These are phyloP conservation scores for Lomentospora prolificans DNA, from an alignment of 2,329 filamentous ascomycete species.

Conservation along the genomic window DNA sequence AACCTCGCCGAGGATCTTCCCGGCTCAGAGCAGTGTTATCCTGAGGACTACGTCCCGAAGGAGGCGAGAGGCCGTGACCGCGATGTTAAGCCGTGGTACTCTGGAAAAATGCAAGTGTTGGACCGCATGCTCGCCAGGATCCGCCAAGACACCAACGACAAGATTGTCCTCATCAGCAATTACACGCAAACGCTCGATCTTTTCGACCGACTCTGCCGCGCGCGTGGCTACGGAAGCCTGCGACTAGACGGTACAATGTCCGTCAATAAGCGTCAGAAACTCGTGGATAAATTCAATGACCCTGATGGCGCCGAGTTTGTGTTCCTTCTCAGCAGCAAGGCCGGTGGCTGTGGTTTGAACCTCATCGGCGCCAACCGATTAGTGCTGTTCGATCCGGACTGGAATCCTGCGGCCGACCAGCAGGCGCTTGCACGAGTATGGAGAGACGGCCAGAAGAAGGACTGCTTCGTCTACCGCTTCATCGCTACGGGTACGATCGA, in stretches of 20 bases:
- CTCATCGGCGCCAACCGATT: conserved; percentile 90
- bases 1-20: conserved; percentile 76
- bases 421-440: conserved; percentile 95
- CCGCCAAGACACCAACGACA: conserved; percentile 92
- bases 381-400: conserved; percentile 92
- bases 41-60: conserved; percentile 80
- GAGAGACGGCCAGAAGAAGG: conserved; percentile 98
- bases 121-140: conserved; percentile 96
- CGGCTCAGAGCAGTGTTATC: conserved; percentile 72
- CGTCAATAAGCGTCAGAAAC: conserved; percentile 90
- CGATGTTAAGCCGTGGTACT: conserved; percentile 91
- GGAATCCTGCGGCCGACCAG: conserved; percentile 96
- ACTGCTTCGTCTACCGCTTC: conserved; percentile 99
- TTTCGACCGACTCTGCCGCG: conserved; percentile 83
- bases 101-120: conserved; percentile 96
- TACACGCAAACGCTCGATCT: conserved; percentile 95
- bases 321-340: conserved; percentile 93
- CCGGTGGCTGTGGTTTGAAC: conserved; percentile 92
- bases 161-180: conserved; percentile 97
- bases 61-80: conserved; percentile 81
- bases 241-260: conserved; percentile 96
- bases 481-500: conserved; percentile 97
- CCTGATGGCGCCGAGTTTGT: conserved; percentile 84
- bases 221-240: conserved; percentile 73
- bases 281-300: conserved; percentile 96